phyloP scores from a whole-genome alignment of 2,329 filamentous ascomycete genomes.

The Massarina eburnea region DNA sequence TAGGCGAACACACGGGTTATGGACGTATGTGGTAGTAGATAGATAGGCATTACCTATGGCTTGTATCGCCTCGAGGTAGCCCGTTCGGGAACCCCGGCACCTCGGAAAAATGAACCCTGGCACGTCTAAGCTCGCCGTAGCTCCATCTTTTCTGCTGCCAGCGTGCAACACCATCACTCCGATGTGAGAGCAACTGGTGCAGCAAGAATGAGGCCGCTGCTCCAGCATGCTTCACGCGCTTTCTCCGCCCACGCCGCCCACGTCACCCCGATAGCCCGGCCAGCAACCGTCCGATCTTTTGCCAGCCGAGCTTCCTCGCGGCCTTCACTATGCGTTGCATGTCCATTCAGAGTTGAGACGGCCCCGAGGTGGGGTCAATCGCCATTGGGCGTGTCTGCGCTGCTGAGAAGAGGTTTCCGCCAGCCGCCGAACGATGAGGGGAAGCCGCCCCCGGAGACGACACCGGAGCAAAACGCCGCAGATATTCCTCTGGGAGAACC shows the following conservation, averaged over 20 bases:
- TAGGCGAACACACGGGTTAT: too few relatives aligned
- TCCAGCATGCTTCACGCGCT: constrained; percentile 44
- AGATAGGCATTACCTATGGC: too few relatives aligned
- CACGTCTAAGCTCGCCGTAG: constrained; percentile 27
- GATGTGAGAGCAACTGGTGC: constrained; percentile 24
- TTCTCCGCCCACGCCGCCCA: constrained; percentile 23
- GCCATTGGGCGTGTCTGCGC: neutral
- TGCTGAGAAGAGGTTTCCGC: constrained; percentile 14
- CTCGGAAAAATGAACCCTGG: constrained; percentile 14
- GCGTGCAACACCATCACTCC: constrained; percentile 9
- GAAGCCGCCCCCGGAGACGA: constrained; percentile 12
- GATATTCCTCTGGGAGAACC: constrained; percentile 9
- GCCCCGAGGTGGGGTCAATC: constrained; percentile 7
- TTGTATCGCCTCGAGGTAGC: too few relatives aligned
- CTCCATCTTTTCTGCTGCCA: constrained; percentile 12
- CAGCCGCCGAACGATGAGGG: constrained; percentile 21
- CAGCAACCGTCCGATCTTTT: constrained; percentile 13
- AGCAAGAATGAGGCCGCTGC: constrained; percentile 43
- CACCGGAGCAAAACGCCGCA: too few relatives aligned
- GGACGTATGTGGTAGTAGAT: too few relatives aligned
- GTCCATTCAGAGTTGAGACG: constrained; percentile 31
- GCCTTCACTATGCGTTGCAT: constrained; percentile 30
- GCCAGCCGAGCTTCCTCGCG: constrained; percentile 6
- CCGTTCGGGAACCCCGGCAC: neutral
- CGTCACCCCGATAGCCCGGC: constrained; percentile 13